A percentile compares a stretch with the other conserved stretches of the same genome.
Evolutionary conservation across 139 green algal genomes (phyloP).

Genomic region (Trebouxia sp.): DNA sequence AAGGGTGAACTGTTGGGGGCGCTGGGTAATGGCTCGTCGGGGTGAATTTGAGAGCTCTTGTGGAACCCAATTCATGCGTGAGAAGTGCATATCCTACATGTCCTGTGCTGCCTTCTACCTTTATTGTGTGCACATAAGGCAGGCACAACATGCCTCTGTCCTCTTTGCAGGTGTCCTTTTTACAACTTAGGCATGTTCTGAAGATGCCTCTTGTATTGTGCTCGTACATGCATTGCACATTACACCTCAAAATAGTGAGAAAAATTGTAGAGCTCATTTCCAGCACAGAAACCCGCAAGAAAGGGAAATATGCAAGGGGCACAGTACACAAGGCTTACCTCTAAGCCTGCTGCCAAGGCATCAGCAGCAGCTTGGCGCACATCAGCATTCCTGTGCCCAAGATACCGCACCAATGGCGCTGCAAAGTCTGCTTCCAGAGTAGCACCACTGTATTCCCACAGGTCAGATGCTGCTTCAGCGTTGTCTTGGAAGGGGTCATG

Average conservation of each 20-base stretch:
- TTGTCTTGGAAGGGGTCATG: constrained; percentile 67
- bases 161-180: too few relatives aligned
- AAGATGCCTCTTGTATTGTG: too few relatives aligned
- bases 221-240: too few relatives aligned
- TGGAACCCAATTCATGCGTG: too few relatives aligned
- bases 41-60: too few relatives aligned
- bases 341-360: constrained; percentile 28
- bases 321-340: constrained; percentile 41
- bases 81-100: too few relatives aligned
- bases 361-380: constrained; percentile 21
- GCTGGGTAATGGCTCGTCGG: too few relatives aligned
- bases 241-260: not conserved
- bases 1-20: too few relatives aligned
- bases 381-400: constrained; percentile 36
- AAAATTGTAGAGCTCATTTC: not conserved
- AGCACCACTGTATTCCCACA: constrained; percentile 55
- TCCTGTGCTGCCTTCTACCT: too few relatives aligned
- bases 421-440: constrained; percentile 32
- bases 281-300: not conserved
- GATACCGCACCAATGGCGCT: constrained; percentile 39
- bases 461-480: constrained; percentile 44
- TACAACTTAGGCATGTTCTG: too few relatives aligned
- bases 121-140: too few relatives aligned
- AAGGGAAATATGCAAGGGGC: not conserved
- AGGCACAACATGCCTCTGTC: too few relatives aligned